These are phyloP conservation scores for Earliella scabrosa DNA, from an alignment of 1,284 basidiomycete genomes.

Conservation along the genomic window DNA sequence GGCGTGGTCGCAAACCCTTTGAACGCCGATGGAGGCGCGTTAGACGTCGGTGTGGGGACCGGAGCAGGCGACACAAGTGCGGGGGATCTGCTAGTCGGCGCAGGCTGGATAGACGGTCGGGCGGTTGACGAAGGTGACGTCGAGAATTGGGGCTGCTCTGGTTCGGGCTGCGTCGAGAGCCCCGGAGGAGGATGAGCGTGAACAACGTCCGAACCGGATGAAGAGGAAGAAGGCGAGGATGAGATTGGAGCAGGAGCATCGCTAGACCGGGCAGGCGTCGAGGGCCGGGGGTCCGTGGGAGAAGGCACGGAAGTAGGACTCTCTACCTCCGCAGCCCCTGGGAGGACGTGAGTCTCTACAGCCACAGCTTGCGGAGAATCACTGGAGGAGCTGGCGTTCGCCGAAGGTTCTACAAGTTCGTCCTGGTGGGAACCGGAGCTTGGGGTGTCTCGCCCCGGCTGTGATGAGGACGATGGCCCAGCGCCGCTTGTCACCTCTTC, in stretches of 20 bases:
- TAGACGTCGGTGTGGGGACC: conserved; percentile 2
- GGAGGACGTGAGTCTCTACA: background rate
- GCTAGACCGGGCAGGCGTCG: background rate
- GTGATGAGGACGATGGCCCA: background rate
- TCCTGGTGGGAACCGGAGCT: conserved; percentile 5
- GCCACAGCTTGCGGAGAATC: background rate
- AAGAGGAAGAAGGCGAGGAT: background rate
- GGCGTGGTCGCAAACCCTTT: conserved; percentile 19
- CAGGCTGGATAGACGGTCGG: too few relatives aligned
- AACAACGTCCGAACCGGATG: background rate
- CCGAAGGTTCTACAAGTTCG: too few relatives aligned
- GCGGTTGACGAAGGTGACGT: background rate
- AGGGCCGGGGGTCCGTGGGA: background rate
- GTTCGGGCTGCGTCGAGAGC: background rate
- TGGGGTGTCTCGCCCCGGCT: background rate
- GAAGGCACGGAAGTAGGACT: conserved; percentile 2
- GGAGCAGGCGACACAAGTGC: background rate
- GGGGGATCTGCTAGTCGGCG: background rate
- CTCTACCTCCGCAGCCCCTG: conserved; percentile 1
- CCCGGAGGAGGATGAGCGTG: background rate
- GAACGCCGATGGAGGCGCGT: conserved; percentile 35
- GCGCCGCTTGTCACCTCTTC: conserved; percentile 28
- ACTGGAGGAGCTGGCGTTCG: background rate
- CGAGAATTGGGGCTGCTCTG: too few relatives aligned
- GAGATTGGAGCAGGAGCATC: background rate